These are phyloP conservation scores for Pseudozyma hubeiensis DNA, from an alignment of 1,284 basidiomycete species.

Conservation along the genomic window DNA sequence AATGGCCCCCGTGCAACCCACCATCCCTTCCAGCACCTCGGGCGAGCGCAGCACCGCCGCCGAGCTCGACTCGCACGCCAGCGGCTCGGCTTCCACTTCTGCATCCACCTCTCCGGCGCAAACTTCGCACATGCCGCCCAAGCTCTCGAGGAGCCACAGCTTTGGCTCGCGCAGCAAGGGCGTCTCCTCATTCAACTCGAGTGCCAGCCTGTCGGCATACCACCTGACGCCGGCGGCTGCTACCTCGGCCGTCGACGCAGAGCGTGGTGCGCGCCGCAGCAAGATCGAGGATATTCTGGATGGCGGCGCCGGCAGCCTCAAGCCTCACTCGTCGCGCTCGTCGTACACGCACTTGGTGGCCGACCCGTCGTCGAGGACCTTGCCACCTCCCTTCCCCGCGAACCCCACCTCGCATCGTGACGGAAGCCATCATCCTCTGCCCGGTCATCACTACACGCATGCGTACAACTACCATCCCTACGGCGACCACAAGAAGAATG, in stretches of 20 bases:
- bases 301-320: conserved; percentile 45
- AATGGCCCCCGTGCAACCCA: conserved; percentile 31
- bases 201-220: conserved; percentile 54
- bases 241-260: conserved; percentile 10
- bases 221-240: conserved; percentile 42
- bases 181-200: conserved; percentile 45
- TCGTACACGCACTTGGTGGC: conserved; percentile 43
- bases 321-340: conserved; percentile 37
- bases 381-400: conserved; percentile 54
- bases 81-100: conserved; percentile 47
- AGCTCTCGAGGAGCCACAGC: conserved; percentile 51
- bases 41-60: conserved; percentile 64
- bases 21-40: conserved; percentile 56
- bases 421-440: conserved; percentile 46
- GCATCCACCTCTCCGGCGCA: conserved; percentile 53
- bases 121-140: conserved; percentile 40
- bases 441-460: conserved; percentile 45
- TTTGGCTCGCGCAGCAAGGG: conserved; percentile 50
- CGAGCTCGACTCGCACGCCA: conserved; percentile 36
- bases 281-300: conserved; percentile 55
- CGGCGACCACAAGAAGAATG: conserved; percentile 44
- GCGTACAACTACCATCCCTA: conserved; percentile 55
- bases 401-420: conserved; percentile 29
- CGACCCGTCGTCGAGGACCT: conserved; percentile 48
- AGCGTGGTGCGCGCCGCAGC: conserved; percentile 27